Evolutionary conservation across 208 protist genomes (phyloP), one percentile per base, ranked within the genome.

Genomic region (Leishmania gerbilli): DNA sequence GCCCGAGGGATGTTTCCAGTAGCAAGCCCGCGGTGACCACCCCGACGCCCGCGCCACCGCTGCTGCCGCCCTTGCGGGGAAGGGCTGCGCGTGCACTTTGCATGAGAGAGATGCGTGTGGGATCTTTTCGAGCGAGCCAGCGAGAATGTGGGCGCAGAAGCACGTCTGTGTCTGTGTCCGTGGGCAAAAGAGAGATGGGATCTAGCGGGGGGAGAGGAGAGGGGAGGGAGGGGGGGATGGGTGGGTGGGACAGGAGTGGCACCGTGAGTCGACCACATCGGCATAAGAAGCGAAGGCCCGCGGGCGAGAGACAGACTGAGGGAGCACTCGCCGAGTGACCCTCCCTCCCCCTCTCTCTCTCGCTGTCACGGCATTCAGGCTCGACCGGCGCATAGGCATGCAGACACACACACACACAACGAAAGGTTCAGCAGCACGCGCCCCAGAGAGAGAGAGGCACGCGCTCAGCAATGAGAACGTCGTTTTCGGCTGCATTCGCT

Each of bases 1-100:
- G 69, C 31, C 94, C 94, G 27, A 88, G 31, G 0, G 92, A 95
- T 2, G 92, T 95, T 58, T 97, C 87, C n/a, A 97, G 79, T 34
- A 93, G 84, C 51, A 97, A 71, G 3, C 81, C 71, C 1, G 84
- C 72, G 6, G 86, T 89, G 47, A 72, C 55, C 11, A 88, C 81
- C 27, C 8, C 72, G 47, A 58, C n/a, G 9, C 47, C 47, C 13
- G 45, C 13, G 47, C 15, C 47, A 31, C 45, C 71, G 7, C 47
- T 53, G 47, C n/a, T 34, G 71, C 15, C 71, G n/a, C 40, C 47
- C 13, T 13, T 37, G n/a, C 19, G 72, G 47, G 27, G 27, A 42
- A 45, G 47, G 8, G 11, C 17, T 42, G 7, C 40, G 67, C 67
- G 15, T n/a, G 17, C 15, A 17, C 34, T 2, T 47, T 71, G 67